Evolutionary conservation across 2,329 filamentous ascomycete genomes (phyloP).

Genomic region (Drechslerella stenobrocha): DNA sequence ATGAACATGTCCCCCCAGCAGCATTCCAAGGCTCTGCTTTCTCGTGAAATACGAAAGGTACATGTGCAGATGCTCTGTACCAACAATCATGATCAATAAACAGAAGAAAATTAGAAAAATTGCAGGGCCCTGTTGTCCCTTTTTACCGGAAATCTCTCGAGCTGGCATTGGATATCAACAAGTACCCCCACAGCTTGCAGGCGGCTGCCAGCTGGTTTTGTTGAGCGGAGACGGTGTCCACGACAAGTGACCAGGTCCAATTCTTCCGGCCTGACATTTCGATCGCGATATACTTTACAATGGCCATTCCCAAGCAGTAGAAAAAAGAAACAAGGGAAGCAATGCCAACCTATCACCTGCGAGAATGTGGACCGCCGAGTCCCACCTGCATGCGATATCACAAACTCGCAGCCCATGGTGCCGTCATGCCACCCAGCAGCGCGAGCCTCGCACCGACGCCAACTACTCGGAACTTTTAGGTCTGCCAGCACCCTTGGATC

Average conservation of each 20-base stretch:
- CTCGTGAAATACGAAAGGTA: conserved; percentile 24
- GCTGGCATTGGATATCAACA: conserved; percentile 4
- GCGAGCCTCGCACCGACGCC: background rate
- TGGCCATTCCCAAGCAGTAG: background rate
- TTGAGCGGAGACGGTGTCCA: conserved; percentile 12
- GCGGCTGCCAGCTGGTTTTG: background rate
- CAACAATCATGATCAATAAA: conserved; percentile 39
- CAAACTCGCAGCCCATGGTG: conserved; percentile 1
- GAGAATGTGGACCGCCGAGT: background rate
- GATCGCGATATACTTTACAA: background rate
- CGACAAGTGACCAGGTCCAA: conserved; percentile 15
- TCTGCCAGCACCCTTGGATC: conserved; percentile 27
- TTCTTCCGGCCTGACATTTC: conserved; percentile 24
- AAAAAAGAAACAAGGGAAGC: background rate
- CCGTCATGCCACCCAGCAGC: conserved; percentile 3
- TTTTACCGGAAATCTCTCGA: background rate
- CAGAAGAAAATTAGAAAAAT: conserved; percentile 12
- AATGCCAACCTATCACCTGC: background rate
- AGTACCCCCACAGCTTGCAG: conserved; percentile 37
- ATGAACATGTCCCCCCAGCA: conserved; percentile 1
- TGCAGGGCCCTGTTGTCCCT: background rate
- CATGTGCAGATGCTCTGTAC: conserved; percentile 22
- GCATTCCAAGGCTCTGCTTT: background rate
- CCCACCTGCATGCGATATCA: background rate
- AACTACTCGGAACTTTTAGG: conserved; percentile 46